Conservation (phyloP, 768 basidiomycete genomes). For the Tulasnella sp. region DNA sequence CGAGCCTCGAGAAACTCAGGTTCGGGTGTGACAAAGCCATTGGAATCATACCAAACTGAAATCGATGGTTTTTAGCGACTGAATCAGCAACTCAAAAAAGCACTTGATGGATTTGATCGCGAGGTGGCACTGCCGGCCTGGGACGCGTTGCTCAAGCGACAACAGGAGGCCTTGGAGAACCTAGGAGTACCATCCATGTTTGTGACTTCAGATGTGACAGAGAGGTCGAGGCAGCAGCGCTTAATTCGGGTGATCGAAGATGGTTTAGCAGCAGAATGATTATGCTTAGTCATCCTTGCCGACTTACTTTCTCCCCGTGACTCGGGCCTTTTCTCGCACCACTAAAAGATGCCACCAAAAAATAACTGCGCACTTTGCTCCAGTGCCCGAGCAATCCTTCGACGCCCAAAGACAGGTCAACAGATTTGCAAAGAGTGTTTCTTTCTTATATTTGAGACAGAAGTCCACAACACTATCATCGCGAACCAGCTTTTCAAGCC, state of each 20-base stretch:
- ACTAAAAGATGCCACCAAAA: slow-evolving; percentile 58
- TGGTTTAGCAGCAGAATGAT: slow-evolving; percentile 1
- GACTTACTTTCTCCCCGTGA: background rate
- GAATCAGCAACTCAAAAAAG: slow-evolving; percentile 49
- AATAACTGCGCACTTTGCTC: slow-evolving; percentile 60
- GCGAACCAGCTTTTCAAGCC: slow-evolving; percentile 72
- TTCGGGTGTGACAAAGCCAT: slow-evolving; percentile 28
- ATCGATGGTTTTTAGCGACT: slow-evolving; percentile 40
- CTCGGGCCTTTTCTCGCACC: background rate
- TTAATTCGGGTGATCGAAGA: slow-evolving; percentile 44
- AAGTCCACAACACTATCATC: slow-evolving; percentile 91
- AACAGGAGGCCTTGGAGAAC: slow-evolving; percentile 51
- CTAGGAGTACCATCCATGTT: slow-evolving; percentile 65
- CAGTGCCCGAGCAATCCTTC: slow-evolving; percentile 72
- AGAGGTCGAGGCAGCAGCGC: slow-evolving; percentile 58
- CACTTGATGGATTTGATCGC: slow-evolving; percentile 55
- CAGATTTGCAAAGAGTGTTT: slow-evolving; percentile 95
- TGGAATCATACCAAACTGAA: slow-evolving; percentile 1
- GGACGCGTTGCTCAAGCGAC: slow-evolving; percentile 61
- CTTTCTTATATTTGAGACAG: slow-evolving; percentile 95
- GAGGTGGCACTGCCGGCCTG: slow-evolving; percentile 61
- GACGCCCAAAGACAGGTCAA: slow-evolving; percentile 92
- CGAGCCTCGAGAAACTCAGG: slow-evolving; percentile 59
- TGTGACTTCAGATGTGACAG: slow-evolving; percentile 35
- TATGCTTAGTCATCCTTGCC: background rate